Conservation (phyloP, 169 alveolate genomes). For the Plasmodium gallinaceum region DNA sequence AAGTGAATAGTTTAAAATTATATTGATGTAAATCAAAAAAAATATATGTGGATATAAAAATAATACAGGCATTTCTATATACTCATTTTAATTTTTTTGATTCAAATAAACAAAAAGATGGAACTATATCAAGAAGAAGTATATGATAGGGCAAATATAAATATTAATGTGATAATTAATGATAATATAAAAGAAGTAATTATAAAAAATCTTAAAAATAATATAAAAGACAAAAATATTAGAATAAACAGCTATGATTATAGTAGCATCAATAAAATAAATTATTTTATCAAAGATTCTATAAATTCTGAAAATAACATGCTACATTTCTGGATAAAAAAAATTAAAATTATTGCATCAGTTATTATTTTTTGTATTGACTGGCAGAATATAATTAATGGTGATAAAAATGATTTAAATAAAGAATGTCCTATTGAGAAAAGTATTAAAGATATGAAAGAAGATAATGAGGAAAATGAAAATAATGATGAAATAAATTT, state of each 20-base stretch:
- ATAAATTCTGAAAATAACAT: not conserved
- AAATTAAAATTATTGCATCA: conserved; percentile 45
- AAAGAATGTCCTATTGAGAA: not conserved
- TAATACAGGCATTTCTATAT: not conserved
- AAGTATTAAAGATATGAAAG: not conserved
- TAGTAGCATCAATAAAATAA: conserved; percentile 42
- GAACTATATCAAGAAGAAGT: conserved; percentile 54
- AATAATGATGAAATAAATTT: not conserved
- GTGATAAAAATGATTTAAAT: not conserved
- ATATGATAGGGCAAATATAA: conserved; percentile 62
- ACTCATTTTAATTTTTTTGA: not conserved
- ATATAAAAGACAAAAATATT: conserved; percentile 53
- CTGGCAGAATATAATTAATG: conserved; percentile 59
- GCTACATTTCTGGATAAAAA: conserved; percentile 35
- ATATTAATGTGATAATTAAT: conserved; percentile 37
- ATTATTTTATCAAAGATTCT: conserved; percentile 10
- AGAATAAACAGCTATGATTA: conserved; percentile 64
- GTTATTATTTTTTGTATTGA: conserved; percentile 71
- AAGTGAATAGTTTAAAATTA: not conserved
- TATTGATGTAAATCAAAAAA: no score
- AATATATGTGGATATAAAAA: conserved; percentile 1
- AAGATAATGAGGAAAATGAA: not conserved
- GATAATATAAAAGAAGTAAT: conserved; percentile 66
- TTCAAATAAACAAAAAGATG: conserved; percentile 6
- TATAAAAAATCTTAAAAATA: conserved; percentile 36